These are phyloP conservation scores for Scleroderma citrinum DNA, from an alignment of 768 basidiomycete species.

Conservation along the genomic window DNA sequence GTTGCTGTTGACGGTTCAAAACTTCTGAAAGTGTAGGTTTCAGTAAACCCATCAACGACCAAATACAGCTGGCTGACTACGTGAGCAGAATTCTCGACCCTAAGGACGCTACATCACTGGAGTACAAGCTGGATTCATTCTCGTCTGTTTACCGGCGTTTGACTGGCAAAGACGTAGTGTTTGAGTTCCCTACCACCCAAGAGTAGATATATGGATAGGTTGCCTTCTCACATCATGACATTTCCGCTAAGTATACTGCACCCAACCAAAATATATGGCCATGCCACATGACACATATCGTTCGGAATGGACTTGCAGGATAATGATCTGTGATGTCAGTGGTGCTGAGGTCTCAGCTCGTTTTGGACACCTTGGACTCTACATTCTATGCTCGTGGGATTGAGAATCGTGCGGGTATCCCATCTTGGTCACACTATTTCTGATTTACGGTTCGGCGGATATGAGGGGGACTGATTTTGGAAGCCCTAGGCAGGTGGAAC, in stretches of 20 bases:
- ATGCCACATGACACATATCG: conserved; percentile 12
- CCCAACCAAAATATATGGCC: conserved; percentile 32
- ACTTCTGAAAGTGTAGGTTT: conserved; percentile 92
- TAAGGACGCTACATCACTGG: conserved; percentile 95
- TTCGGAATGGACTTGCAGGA: not conserved
- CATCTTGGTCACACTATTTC: no score
- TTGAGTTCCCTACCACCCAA: conserved; percentile 81
- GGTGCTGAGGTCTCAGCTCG: no score
- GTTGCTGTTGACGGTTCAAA: conserved; percentile 91
- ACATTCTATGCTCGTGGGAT: no score
- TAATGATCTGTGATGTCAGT: no score
- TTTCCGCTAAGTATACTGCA: conserved; percentile 20
- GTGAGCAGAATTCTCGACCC: conserved; percentile 83
- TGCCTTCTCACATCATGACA: conserved; percentile 26
- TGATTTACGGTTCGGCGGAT: no score
- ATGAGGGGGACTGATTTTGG: no score
- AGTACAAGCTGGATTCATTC: conserved; percentile 99
- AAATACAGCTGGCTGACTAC: conserved; percentile 12
- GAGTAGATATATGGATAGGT: conserved; percentile 45
- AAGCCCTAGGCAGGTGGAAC: no score
- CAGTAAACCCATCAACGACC: conserved; percentile 3
- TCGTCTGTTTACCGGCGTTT: conserved; percentile 92
- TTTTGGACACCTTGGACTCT: no score
- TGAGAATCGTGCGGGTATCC: no score
- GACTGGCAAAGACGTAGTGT: conserved; percentile 95